Percentiles rank a stretch among this genome's conserved stretches.
Evolutionary conservation across 352 stramenopile genomes (phyloP).

Genomic region (Phytophthora pisi): DNA sequence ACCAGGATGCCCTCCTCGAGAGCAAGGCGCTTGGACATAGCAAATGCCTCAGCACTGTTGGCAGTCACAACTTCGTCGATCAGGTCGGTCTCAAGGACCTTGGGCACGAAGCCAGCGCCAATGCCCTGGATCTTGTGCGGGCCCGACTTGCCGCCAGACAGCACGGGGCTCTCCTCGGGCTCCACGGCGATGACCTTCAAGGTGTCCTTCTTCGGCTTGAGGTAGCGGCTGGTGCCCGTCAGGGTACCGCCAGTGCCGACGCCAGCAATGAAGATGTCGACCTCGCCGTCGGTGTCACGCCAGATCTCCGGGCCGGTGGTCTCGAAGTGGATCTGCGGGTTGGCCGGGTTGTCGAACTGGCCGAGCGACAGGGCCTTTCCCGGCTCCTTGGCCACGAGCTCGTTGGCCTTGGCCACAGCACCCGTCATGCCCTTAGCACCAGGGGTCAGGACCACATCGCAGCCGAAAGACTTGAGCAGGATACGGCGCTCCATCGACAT

Average conservation of each 20-base stretch:
- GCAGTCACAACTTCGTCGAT: conserved; percentile 91
- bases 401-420: conserved; percentile 78
- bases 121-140: conserved; percentile 91
- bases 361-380: conserved; percentile 82
- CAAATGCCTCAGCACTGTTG: conserved; percentile 82
- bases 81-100: conserved; percentile 79
- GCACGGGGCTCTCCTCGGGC: conserved; percentile 82
- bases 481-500: conserved; percentile 97
- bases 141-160: conserved; percentile 80
- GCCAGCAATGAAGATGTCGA: conserved; percentile 91
- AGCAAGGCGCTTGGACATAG: conserved; percentile 86
- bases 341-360: conserved; percentile 98
- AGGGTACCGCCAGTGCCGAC: conserved; percentile 90
- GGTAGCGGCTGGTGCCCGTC: conserved; percentile 82
- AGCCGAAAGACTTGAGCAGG: conserved; percentile 93
- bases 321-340: conserved; percentile 93
- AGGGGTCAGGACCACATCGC: conserved; percentile 93
- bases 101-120: conserved; percentile 81
- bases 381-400: conserved; percentile 78
- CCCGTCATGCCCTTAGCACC: conserved; percentile 82
- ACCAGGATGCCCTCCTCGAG: conserved; percentile 88
- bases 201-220: conserved; percentile 88
- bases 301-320: conserved; percentile 90
- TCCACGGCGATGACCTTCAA: conserved; percentile 87
- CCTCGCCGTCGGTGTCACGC: conserved; percentile 84